Base-by-base conservation (phyloP, 306 rosid genomes). In the Glycine latifolia region DNA sequence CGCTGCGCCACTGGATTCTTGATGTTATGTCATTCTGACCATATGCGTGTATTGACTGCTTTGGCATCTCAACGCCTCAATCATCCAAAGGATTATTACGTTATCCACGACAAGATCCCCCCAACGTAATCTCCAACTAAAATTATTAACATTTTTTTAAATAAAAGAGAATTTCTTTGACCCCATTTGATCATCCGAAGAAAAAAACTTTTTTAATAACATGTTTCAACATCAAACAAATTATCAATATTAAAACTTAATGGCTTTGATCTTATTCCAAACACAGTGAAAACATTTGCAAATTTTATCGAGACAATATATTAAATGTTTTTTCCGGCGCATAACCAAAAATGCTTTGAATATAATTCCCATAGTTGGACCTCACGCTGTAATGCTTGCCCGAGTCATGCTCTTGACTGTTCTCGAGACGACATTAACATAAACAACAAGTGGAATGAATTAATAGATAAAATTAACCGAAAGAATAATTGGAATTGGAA, bases 1-100 rank as follows among this genome's bases (percentile, higher is more conserved):
- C 83, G 72, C 65, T 31, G 78, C 83, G 72, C 72, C 71, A 47
- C 71, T 60, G 53, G 83, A 69, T 79, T 75, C 43, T 5, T 39
- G 0, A 1, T 26, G 31, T 10, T 4, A 8, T 10, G 2, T 61
- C 31, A 1, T 59, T 61, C 14, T 61, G 3, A 60, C 67, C 67
- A 60, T 0, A 58, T 58, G 65, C 65, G 65, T 58, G 6, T 59
- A 56, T 58, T 17, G 3, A 58, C 66, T 59, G 41, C 43, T 4
- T 61, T 10, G 2, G 33, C 16, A 41, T 37, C 46, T 10, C 76
- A 67, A 12, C 67, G 12, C 73, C 33, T 76, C 37, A 14, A 0
- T 10, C 56, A 79, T 55, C 71, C 68, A 26, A 67, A 62, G 10
- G 14, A 3, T 44, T 37, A 37, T 10, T 10, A 31, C 35, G 49